Evolutionary conservation across 768 basidiomycete genomes (phyloP), one percentile per base, ranked within the genome.

Genomic region (Suillus variegatus): DNA sequence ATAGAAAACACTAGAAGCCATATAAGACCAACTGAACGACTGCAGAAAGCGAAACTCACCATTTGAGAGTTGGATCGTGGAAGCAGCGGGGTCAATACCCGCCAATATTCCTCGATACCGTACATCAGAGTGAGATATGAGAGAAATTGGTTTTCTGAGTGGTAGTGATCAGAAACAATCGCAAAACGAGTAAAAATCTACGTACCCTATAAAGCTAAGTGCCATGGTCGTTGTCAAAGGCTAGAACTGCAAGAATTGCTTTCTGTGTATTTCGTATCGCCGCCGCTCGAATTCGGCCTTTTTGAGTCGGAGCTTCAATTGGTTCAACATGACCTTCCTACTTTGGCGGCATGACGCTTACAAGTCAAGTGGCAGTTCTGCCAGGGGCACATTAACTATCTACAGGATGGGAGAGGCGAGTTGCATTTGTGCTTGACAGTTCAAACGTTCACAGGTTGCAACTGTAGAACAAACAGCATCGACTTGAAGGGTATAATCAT

Each of bases 51-150:
- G 63, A 71, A 51, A 64, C 66, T 51, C 67, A 93, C 93, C 93
- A 84, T 94, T 93, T 40, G 91, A 92, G 44, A 95, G 85, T 74
- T 92, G 91, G 68, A 95, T 95, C 4, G 94, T 95, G 13, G 92
- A 93, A 60, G 90, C 90, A 67, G 81, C 85, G 41, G 93, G 90
- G 79, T 94, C 92, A 72, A 95, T 94, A 46, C 92, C 92, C 58
- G 91, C 91, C 56, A 95, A 82, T 67, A 92, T 93, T 66, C 93
- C 93, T 68, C 92, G 85, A 80, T 95, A 95, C 64, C 94, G 90
- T 66, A 95, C 91, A 85, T 94, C 94, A 60, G 92, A 93, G 76
- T 93, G 91, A 65, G 93, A 94, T 76, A 93, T 90, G 73, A 95
- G 88, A 64, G 93, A 93, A 65, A 95, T 95, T 12, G 91, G 86